Evolutionary conservation across 805 yeast species (phyloP).

Genomic region (Myxozyma monticola): DNA sequence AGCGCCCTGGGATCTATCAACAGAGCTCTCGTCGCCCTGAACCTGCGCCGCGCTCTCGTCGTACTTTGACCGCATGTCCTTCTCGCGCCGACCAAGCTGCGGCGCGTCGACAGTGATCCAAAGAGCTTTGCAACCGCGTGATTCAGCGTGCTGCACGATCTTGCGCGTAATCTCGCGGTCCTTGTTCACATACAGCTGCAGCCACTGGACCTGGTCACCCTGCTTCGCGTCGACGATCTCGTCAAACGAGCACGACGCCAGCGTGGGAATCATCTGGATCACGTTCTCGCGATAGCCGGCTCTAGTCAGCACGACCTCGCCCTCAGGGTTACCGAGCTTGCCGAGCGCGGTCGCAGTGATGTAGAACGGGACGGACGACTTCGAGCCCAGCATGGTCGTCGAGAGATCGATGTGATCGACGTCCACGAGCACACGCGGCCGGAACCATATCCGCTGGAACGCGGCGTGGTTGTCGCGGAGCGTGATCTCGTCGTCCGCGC

Average conservation of each 20-base stretch:
- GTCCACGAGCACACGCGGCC: slow-evolving; percentile 79
- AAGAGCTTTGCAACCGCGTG: slow-evolving; percentile 73
- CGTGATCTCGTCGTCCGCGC: slow-evolving; percentile 89
- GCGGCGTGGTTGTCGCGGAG: slow-evolving; percentile 88
- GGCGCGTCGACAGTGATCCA: slow-evolving; percentile 95
- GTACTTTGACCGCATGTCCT: slow-evolving; percentile 71
- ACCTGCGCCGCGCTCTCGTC: slow-evolving; percentile 49
- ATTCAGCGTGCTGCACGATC: slow-evolving; percentile 69
- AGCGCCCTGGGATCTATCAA: slow-evolving; percentile 78
- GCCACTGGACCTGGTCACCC: slow-evolving; percentile 78
- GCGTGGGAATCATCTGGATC: slow-evolving; percentile 89
- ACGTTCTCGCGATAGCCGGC: slow-evolving; percentile 72
- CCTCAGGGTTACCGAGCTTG: slow-evolving; percentile 88
- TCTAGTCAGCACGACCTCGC: slow-evolving; percentile 81
- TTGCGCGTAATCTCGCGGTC: slow-evolving; percentile 65
- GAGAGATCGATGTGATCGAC: slow-evolving; percentile 70
- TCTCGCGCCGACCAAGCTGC: slow-evolving; percentile 85
- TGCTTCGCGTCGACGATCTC: slow-evolving; percentile 74
- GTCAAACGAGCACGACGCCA: slow-evolving; percentile 84
- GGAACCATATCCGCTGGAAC: slow-evolving; percentile 82
- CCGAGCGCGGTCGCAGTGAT: slow-evolving; percentile 91
- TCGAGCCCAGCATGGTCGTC: slow-evolving; percentile 74
- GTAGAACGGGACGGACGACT: slow-evolving; percentile 75
- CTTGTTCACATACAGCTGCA: slow-evolving; percentile 79
- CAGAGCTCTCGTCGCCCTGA: slow-evolving; percentile 46